Evolutionary conservation across 768 basidiomycete species (phyloP).

Genomic region (Leccinum uliginosum): DNA sequence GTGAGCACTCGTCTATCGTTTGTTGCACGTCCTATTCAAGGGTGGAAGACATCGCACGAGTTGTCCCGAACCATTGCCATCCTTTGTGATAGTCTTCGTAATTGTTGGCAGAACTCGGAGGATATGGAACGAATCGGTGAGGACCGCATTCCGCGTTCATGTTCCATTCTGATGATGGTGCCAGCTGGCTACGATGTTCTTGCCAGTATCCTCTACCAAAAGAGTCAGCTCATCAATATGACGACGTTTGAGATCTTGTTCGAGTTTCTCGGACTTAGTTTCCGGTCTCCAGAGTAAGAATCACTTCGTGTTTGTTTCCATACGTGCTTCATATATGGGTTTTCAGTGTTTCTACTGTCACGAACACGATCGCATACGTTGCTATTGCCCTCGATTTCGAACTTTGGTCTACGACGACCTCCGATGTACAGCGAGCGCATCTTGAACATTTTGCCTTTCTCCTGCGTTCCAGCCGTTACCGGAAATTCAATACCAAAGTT

Average conservation of each 20-base stretch:
- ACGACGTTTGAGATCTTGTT: constrained; percentile 80
- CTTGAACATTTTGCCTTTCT: constrained; percentile 80
- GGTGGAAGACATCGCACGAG: constrained; percentile 64
- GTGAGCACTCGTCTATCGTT: constrained; percentile 35
- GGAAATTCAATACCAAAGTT: constrained; percentile 72
- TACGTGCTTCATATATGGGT: constrained; percentile 1
- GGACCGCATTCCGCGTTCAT: constrained; percentile 25
- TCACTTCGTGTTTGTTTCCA: neutral
- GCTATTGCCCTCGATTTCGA: constrained; percentile 86
- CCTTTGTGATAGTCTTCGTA: constrained; percentile 70
- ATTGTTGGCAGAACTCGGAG: constrained; percentile 91
- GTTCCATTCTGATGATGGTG: neutral
- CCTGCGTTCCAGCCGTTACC: constrained; percentile 65
- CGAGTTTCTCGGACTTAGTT: constrained; percentile 82
- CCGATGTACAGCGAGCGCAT: constrained; percentile 74
- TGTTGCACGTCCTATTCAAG: neutral
- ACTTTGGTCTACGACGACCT: constrained; percentile 72
- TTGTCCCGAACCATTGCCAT: constrained; percentile 69
- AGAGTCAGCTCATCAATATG: constrained; percentile 72
- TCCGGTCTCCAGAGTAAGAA: constrained; percentile 73
- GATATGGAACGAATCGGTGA: constrained; percentile 87
- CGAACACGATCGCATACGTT: constrained; percentile 77
- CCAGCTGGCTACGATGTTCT: constrained; percentile 87
- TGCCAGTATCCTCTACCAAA: constrained; percentile 64
- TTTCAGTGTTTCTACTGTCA: constrained; percentile 65